Conservation (phyloP, 345 rosid genomes). For the Sisymbrium altissimum region DNA sequence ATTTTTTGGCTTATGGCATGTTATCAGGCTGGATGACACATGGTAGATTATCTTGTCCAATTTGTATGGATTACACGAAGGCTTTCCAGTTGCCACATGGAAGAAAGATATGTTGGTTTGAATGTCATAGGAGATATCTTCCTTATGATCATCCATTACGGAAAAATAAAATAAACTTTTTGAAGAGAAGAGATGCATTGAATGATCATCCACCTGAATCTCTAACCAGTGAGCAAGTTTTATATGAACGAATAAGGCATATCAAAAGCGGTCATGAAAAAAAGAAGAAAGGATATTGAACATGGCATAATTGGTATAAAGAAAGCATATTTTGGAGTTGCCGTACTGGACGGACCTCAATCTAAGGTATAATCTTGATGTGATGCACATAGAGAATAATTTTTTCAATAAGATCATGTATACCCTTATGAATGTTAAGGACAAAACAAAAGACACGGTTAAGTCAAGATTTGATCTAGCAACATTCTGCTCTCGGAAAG, state of each 20-base stretch:
- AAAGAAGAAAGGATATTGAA: not conserved
- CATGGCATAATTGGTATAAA: not conserved
- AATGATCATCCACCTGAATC: not conserved
- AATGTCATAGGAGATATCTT: not conserved
- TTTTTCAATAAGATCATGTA: not conserved
- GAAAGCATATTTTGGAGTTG: not conserved
- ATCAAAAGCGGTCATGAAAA: not conserved
- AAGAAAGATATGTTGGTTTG: not conserved
- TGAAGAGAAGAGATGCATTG: not conserved
- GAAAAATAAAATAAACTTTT: not conserved
- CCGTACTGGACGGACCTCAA: not conserved
- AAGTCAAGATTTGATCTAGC: not conserved
- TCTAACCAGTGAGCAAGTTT: not conserved
- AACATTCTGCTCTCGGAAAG: not conserved
- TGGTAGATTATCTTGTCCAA: not conserved
- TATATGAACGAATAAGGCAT: not conserved
- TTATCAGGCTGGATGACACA: not conserved
- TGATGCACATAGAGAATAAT: not conserved
- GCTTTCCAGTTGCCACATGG: not conserved
- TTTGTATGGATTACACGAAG: not conserved
- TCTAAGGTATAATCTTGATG: not conserved
- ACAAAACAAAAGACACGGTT: not conserved
- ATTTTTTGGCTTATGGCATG: not conserved
- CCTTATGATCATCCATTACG: not conserved
- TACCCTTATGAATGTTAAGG: not conserved